Evolutionary conservation across 495 filamentous ascomycete species (phyloP), one percentile per base, ranked within the genome.

Genomic region (Aspergillus nidulans): DNA sequence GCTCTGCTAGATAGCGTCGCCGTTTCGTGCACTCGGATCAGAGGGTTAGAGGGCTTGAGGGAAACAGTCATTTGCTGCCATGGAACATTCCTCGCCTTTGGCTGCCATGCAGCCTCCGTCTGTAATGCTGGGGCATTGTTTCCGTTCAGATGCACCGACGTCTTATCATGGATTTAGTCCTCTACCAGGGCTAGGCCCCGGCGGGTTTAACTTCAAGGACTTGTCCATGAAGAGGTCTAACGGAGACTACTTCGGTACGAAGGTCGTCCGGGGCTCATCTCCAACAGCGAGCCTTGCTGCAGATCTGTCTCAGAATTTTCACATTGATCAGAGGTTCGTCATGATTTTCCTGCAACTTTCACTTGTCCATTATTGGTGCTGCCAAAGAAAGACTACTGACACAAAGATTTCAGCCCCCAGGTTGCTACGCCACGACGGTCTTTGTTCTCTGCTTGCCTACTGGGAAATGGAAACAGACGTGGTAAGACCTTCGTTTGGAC

Each of bases 221-320:
- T 56, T 87, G 58, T 83, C 82, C 72, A 88, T 83, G 88, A 85
- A 79, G 77, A 87, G 70, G 45, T 42, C 55, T 34, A 53, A 61
- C 72, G 66, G 69, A 1, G 67, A 76, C 49, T 92, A 95, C 60
- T 96, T 92, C 74, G 95, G 95, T 75, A 70, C 87, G 59, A 87
- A 88, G 61, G 77, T 82, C 21, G 74, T 90, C 53, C 84, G 84
- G 49, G 90, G 90, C 23, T 95, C 94, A 7, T 98, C 94, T 36
- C 94, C 94, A 8, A 89, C 90, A 26, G 84, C 90, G 2, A 94
- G 89, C 63, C 73, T 98, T 57, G 92, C 91, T 19, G 91, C 91
- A 41, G 94, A 97, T 69, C 79, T 97, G 61, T 96, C 91, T 41
- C 91, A 95, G 68, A 98, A 97, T 76, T 96, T 97, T 63, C 91